Evolutionary conservation across 1,284 basidiomycete species (phyloP).

Genomic region (Mycosarcoma maydis): DNA sequence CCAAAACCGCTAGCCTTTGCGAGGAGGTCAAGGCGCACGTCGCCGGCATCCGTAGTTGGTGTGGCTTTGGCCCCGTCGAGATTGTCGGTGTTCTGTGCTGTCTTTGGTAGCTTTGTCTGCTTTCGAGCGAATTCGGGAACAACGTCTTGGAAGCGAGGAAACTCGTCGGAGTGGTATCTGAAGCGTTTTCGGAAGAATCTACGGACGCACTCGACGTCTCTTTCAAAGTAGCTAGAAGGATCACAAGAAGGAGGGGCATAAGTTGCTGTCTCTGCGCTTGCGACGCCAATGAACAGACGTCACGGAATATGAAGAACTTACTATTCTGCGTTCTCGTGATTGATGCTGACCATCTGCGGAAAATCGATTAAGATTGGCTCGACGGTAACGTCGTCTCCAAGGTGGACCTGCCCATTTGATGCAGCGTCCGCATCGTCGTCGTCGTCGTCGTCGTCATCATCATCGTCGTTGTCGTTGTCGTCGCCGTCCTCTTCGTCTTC

Average conservation of each 20-base stretch:
- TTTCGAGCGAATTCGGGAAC: slow-evolving; percentile 34
- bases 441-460: slow-evolving; percentile 66
- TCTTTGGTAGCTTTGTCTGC: slow-evolving; percentile 29
- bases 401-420: slow-evolving; percentile 74
- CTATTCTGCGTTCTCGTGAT: slow-evolving; percentile 97
- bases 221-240: slow-evolving; percentile 87
- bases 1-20: slow-evolving; percentile 62
- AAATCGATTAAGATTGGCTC: slow-evolving; percentile 97
- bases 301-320: too few species aligned
- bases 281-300: too few species aligned
- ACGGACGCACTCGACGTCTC: slow-evolving; percentile 95
- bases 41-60: slow-evolving; percentile 1
- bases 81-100: slow-evolving; percentile 7
- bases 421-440: slow-evolving; percentile 73
- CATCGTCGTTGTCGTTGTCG: slow-evolving; percentile 70
- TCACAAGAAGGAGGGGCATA: neutral
- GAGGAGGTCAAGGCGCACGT: slow-evolving; percentile 53
- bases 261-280: too few species aligned
- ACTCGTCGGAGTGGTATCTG: slow-evolving; percentile 87
- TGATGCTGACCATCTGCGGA: slow-evolving; percentile 98
- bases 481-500: slow-evolving; percentile 42
- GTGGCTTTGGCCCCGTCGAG: slow-evolving; percentile 1
- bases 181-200: slow-evolving; percentile 92
- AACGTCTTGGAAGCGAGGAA: slow-evolving; percentile 71
- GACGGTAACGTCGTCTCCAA: slow-evolving; percentile 77